Percentiles rank a stretch among this genome's conserved stretches.
phyloP scores from a whole-genome alignment of 768 basidiomycete genomes.

The Kockovaella imperatae region DNA sequence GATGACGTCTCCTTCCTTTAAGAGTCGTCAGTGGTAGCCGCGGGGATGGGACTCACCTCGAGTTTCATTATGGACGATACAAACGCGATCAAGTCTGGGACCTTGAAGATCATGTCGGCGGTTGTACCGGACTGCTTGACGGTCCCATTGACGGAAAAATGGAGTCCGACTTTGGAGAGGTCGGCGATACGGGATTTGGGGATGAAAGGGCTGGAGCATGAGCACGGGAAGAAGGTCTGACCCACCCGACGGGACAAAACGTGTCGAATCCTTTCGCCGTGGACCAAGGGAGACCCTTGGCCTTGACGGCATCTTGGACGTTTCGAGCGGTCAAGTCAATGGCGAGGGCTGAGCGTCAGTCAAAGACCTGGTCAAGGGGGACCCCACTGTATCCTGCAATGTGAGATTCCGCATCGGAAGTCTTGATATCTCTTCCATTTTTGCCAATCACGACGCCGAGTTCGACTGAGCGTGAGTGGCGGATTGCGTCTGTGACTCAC shows the following conservation, averaged over 20 bases:
- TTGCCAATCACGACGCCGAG: conserved; percentile 95
- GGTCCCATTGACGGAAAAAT: conserved; percentile 74
- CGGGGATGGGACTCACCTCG: conserved; percentile 54
- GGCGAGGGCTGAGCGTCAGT: conserved; percentile 59
- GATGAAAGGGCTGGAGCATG: conserved; percentile 61
- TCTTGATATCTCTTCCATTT: conserved; percentile 70
- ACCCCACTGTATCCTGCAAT: conserved; percentile 84
- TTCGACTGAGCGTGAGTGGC: conserved; percentile 55
- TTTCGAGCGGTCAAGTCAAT: conserved; percentile 97
- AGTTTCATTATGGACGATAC: conserved; percentile 93
- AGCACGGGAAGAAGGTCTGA: neutral
- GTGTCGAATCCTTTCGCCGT: conserved; percentile 95
- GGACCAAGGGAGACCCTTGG: conserved; percentile 93
- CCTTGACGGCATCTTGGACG: conserved; percentile 85
- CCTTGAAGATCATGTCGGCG: conserved; percentile 82
- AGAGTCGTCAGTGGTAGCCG: neutral
- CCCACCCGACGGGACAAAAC: conserved; percentile 81
- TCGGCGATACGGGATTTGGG: conserved; percentile 63
- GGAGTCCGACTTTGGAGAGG: conserved; percentile 66
- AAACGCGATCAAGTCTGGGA: conserved; percentile 79
- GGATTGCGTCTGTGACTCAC: conserved; percentile 45
- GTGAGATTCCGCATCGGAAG: conserved; percentile 62
- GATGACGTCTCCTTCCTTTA: conserved; percentile 80
- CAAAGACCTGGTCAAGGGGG: neutral
- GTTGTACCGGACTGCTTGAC: conserved; percentile 80